These are phyloP conservation scores for Cicer chorassanicum DNA, from an alignment of 306 rosid species.

Conservation along the genomic window DNA sequence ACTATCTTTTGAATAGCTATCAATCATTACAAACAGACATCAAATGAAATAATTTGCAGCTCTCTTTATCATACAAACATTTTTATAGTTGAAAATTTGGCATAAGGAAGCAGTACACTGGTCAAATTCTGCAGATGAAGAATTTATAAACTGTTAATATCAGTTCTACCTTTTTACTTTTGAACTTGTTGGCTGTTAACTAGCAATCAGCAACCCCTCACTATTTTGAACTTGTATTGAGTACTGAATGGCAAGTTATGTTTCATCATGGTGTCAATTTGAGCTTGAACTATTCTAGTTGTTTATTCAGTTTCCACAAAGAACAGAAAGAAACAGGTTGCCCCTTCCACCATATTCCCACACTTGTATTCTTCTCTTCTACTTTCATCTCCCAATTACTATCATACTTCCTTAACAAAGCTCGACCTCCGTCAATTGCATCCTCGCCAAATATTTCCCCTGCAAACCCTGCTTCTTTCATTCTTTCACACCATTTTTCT, in stretches of 20 bases:
- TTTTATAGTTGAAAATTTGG: constrained; percentile 10
- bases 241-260: no score
- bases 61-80: constrained; percentile 26
- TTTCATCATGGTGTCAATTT: constrained; percentile 11
- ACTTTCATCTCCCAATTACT: constrained; percentile 82
- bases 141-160: background rate
- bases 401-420: constrained; percentile 85
- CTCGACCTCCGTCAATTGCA: constrained; percentile 74
- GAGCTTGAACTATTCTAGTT: constrained; percentile 37
- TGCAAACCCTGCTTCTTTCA: constrained; percentile 70
- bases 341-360: constrained; percentile 83
- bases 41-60: constrained; percentile 32
- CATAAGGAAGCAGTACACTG: background rate
- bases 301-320: constrained; percentile 65
- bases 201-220: no score
- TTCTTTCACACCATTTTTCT: constrained; percentile 85
- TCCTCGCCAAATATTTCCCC: constrained; percentile 68
- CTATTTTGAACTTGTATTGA: no score
- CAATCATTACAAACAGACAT: constrained; percentile 26
- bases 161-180: background rate
- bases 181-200: background rate
- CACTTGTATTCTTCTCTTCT: constrained; percentile 64
- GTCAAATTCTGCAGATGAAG: constrained; percentile 5
- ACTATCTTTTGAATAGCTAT: constrained; percentile 2
- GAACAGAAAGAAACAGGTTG: constrained; percentile 83